These are phyloP conservation scores for Centaurea solstitialis DNA, from an alignment of 129 eudicot genomes.

Conservation along the genomic window DNA sequence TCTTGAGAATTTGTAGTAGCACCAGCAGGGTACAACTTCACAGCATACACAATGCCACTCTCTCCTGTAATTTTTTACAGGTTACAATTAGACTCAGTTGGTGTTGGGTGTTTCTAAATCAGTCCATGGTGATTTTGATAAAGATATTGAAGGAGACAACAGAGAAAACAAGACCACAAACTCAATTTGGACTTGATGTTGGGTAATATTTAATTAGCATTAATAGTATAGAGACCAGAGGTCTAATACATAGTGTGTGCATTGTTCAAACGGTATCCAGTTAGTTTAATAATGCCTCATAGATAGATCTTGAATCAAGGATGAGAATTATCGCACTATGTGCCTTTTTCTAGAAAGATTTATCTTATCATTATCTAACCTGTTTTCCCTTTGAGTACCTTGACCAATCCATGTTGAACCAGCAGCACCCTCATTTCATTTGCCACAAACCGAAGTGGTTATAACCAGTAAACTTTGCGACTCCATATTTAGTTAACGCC, in stretches of 20 bases:
- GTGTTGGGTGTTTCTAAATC: background rate
- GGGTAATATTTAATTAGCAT: background rate
- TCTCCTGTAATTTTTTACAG: constrained; percentile 65
- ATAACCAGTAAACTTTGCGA: too few relatives aligned
- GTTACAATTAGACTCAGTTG: constrained; percentile 3
- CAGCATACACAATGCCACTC: constrained; percentile 88
- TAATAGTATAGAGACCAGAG: background rate
- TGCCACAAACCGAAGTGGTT: too few relatives aligned
- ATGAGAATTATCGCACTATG: background rate
- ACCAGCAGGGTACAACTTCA: constrained; percentile 98
- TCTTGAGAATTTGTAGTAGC: constrained; percentile 99
- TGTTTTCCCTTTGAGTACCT: too few relatives aligned
- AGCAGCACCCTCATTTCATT: too few relatives aligned
- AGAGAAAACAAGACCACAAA: background rate
- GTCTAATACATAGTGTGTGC: background rate
- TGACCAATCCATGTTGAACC: too few relatives aligned
- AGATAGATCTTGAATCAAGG: background rate
- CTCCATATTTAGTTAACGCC: too few relatives aligned
- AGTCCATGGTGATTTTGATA: background rate
- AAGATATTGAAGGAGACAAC: background rate
- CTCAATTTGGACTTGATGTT: background rate
- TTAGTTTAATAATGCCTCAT: background rate
- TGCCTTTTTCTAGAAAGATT: too few relatives aligned
- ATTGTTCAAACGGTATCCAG: background rate
- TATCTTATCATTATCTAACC: too few relatives aligned